These are phyloP conservation scores for Lyophyllum shimeji DNA, from an alignment of 768 basidiomycete genomes.

Conservation along the genomic window DNA sequence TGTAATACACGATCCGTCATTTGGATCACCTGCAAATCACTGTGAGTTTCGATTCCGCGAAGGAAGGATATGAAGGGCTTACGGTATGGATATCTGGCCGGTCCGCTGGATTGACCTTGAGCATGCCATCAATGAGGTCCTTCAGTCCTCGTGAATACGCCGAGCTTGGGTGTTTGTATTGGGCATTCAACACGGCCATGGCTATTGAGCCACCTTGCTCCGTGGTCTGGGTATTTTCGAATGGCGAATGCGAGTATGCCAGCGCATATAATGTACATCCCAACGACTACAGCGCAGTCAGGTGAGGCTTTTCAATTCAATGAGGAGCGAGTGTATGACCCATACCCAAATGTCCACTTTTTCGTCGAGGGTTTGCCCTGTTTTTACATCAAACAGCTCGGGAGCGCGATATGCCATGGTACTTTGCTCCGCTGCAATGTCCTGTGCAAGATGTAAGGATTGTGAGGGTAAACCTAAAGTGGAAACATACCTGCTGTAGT, in stretches of 20 bases:
- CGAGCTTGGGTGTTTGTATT: slow-evolving; percentile 86
- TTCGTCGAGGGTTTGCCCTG: slow-evolving; percentile 82
- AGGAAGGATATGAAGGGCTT: slow-evolving; percentile 14
- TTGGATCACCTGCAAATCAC: slow-evolving; percentile 53
- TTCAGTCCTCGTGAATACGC: slow-evolving; percentile 85
- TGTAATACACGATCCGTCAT: slow-evolving; percentile 64
- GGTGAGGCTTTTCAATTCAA: slow-evolving; percentile 1
- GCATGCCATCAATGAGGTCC: slow-evolving; percentile 80
- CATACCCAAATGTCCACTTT: slow-evolving; percentile 96
- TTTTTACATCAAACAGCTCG: slow-evolving; percentile 97
- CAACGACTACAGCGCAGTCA: slow-evolving; percentile 60
- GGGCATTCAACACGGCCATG: slow-evolving; percentile 94
- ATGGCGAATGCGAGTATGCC: slow-evolving; percentile 94
- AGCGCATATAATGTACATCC: slow-evolving; percentile 95
- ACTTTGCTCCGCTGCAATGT: slow-evolving; percentile 96
- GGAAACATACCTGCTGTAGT: slow-evolving; percentile 69
- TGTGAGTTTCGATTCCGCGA: background rate
- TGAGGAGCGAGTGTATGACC: slow-evolving; percentile 4
- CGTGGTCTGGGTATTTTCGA: slow-evolving; percentile 88
- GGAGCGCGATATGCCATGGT: slow-evolving; percentile 99
- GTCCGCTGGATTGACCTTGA: slow-evolving; percentile 79
- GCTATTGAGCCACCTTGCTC: slow-evolving; percentile 96
- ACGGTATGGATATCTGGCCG: slow-evolving; percentile 88
- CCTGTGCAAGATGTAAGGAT: slow-evolving; percentile 39
- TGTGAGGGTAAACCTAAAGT: background rate